phyloP scores from a whole-genome alignment of 2,329 filamentous ascomycete genomes.

The Exophiala dermatitidis region DNA sequence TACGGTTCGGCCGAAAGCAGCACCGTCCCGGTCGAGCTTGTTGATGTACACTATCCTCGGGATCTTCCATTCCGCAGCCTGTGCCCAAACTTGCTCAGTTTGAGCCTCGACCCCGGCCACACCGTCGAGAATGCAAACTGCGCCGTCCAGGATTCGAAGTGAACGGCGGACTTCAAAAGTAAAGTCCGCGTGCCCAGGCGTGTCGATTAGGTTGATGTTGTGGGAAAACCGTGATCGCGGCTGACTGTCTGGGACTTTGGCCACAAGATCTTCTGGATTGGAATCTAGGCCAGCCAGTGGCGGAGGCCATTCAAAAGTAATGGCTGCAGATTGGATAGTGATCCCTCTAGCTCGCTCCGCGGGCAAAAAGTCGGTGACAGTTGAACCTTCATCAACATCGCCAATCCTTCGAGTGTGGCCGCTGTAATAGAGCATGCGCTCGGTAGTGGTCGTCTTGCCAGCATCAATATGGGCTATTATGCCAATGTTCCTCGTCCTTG shows the following conservation, averaged over 20 bases:
- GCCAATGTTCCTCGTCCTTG: slow-evolving; percentile 83
- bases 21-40: slow-evolving; percentile 77
- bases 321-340: slow-evolving; percentile 94
- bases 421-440: slow-evolving; percentile 97
- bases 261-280: slow-evolving; percentile 2
- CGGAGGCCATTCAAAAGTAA: slow-evolving; percentile 89
- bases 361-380: slow-evolving; percentile 92
- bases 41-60: slow-evolving; percentile 77
- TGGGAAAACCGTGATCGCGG: slow-evolving; percentile 51
- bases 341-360: slow-evolving; percentile 88
- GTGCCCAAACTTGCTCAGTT: slow-evolving; percentile 91
- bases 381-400: slow-evolving; percentile 94
- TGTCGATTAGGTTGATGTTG: slow-evolving; percentile 88
- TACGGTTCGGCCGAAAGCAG: slow-evolving; percentile 74
- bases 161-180: slow-evolving; percentile 93
- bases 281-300: slow-evolving; percentile 30
- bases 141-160: slow-evolving; percentile 77
- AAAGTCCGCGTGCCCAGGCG: slow-evolving; percentile 93
- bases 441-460: slow-evolving; percentile 95
- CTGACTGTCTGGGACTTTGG: slow-evolving; percentile 24
- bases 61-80: slow-evolving; percentile 77
- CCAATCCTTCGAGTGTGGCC: slow-evolving; percentile 82
- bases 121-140: slow-evolving; percentile 86
- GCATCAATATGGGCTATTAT: slow-evolving; percentile 99
- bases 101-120: slow-evolving; percentile 94